phyloP scores from a whole-genome alignment of 768 basidiomycete genomes.

The Lactarius sanguifluus region DNA sequence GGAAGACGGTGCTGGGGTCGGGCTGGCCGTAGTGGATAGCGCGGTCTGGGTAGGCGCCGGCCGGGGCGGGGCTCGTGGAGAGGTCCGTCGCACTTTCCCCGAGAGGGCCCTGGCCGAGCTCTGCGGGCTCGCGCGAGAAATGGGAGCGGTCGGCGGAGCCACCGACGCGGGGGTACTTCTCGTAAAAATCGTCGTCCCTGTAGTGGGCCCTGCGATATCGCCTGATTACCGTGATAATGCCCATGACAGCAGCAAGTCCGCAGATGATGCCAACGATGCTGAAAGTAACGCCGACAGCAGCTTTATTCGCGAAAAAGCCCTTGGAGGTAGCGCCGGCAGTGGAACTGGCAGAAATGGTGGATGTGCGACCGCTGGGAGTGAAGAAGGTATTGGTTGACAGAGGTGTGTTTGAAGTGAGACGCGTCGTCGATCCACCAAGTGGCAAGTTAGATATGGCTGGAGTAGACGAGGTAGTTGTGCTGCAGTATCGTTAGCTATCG shows the following conservation, averaged over 20 bases:
- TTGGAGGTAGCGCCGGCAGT: neutral
- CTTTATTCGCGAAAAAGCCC: slow-evolving; percentile 27
- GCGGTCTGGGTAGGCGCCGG: slow-evolving; percentile 28
- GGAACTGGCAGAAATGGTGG: neutral
- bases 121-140: neutral
- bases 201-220: slow-evolving; percentile 6
- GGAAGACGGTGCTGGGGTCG: neutral
- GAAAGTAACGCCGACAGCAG: slow-evolving; percentile 32
- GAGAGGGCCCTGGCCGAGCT: slow-evolving; percentile 19
- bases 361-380: neutral
- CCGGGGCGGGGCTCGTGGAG: neutral
- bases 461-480: slow-evolving; percentile 4
- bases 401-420: neutral
- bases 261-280: slow-evolving; percentile 30
- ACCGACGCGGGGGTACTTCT: slow-evolving; percentile 16
- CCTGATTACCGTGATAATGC: neutral
- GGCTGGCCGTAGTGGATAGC: slow-evolving; percentile 21
- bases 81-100: slow-evolving; percentile 11
- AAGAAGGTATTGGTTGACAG: neutral
- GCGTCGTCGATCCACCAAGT: neutral
- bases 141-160: neutral
- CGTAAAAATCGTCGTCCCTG: slow-evolving; percentile 18
- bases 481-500: neutral
- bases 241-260: slow-evolving; percentile 11
- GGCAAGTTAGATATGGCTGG: neutral